phyloP scores from a whole-genome alignment of 371 early-diverging fungal species.

The Mortierella sp. region DNA sequence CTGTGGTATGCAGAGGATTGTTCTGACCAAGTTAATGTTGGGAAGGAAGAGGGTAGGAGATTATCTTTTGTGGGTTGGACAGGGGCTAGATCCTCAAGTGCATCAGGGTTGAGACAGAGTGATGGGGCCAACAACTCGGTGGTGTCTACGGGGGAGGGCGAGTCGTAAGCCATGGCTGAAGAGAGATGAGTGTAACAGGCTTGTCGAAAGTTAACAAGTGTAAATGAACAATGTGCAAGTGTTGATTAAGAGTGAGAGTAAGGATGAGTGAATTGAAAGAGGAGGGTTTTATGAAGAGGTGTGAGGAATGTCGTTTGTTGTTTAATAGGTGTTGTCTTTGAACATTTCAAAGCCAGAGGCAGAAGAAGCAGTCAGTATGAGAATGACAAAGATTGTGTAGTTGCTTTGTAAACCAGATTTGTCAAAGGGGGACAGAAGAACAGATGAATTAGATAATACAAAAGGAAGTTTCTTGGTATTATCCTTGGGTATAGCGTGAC shows the following conservation, averaged over 20 bases:
- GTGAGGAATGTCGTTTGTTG: neutral
- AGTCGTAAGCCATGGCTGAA: conserved; percentile 33
- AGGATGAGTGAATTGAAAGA: neutral
- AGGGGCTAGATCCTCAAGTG: conserved; percentile 45
- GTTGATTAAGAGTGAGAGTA: neutral
- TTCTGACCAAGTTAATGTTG: conserved; percentile 49
- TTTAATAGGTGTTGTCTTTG: neutral
- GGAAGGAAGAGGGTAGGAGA: conserved; percentile 30
- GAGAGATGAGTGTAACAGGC: too few relatives aligned
- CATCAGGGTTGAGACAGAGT: conserved; percentile 48
- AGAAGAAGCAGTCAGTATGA: neutral
- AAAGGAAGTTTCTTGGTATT: too few relatives aligned
- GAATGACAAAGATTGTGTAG: neutral
- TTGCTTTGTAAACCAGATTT: neutral
- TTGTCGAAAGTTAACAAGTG: neutral
- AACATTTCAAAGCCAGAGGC: neutral
- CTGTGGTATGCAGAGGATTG: conserved; percentile 31
- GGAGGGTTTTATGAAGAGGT: too few relatives aligned
- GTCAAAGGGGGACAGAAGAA: neutral
- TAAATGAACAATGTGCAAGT: neutral
- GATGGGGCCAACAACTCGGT: conserved; percentile 46
- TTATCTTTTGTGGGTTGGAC: conserved; percentile 38
- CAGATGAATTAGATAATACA: too few relatives aligned
- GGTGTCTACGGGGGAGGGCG: conserved; percentile 38
- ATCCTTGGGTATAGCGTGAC: neutral